A percentile compares a stretch with the other conserved stretches of the same genome.
Evolutionary conservation across 345 rosid genomes (phyloP).

Genomic region (Firmiana major): DNA sequence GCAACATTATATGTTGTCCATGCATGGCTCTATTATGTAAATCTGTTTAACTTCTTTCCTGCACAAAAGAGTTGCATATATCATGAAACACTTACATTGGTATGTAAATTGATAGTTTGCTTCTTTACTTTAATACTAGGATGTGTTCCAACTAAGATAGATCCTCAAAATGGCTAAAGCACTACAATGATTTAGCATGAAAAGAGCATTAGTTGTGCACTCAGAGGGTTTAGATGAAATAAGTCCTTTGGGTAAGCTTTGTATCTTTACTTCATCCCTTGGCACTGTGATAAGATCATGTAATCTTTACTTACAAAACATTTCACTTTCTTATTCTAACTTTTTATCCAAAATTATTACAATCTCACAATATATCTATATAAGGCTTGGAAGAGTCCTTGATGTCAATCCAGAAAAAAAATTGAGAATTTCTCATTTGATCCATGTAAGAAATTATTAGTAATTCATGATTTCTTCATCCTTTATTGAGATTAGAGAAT

Average conservation of each 20-base stretch:
- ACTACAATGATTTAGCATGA: constrained; percentile 83
- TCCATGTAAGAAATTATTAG: constrained; percentile 53
- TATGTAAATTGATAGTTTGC: too few relatives aligned
- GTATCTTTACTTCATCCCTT: not conserved
- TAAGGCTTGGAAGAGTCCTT: constrained; percentile 72
- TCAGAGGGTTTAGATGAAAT: constrained; percentile 96
- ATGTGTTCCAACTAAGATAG: constrained; percentile 30
- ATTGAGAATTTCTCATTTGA: constrained; percentile 76
- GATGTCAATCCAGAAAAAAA: constrained; percentile 66
- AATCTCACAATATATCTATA: constrained; percentile 15
- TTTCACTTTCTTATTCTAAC: not conserved
- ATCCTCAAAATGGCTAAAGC: constrained; percentile 90
- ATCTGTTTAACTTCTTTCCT: not conserved
- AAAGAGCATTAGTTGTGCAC: constrained; percentile 90
- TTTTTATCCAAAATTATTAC: not conserved
- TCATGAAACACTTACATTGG: not conserved
- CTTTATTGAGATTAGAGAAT: not conserved
- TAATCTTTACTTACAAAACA: not conserved
- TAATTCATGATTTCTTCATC: not conserved
- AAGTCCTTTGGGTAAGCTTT: constrained; percentile 78
- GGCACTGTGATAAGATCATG: not conserved
- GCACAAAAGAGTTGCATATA: not conserved
- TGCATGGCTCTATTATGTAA: not conserved
- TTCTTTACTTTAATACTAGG: not conserved
- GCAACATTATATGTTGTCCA: too few relatives aligned